These are phyloP conservation scores for Kluyveromyces sp. DNA, from an alignment of 1,139 yeast species.

Conservation along the genomic window DNA sequence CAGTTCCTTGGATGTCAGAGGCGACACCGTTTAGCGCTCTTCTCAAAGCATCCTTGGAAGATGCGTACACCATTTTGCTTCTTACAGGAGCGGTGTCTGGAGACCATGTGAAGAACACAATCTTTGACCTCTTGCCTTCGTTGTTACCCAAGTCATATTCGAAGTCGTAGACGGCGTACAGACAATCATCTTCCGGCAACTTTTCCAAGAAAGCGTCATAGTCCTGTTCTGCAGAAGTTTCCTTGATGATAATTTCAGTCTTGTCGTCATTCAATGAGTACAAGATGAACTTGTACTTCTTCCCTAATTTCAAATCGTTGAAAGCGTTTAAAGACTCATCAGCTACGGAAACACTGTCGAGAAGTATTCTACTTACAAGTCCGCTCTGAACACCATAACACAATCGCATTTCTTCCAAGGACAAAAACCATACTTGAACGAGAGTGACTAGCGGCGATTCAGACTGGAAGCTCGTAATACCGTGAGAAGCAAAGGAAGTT, in stretches of 20 bases:
- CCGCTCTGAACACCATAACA: not conserved
- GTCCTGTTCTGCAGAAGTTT: slow-evolving; percentile 64
- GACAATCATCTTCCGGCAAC: slow-evolving; percentile 93
- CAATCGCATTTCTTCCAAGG: not conserved
- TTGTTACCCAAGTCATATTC: slow-evolving; percentile 85
- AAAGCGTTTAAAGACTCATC: slow-evolving; percentile 90
- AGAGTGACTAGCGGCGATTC: too few relatives aligned
- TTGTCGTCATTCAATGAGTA: slow-evolving; percentile 74
- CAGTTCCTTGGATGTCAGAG: slow-evolving; percentile 95
- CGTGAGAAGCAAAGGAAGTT: too few relatives aligned
- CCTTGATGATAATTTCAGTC: slow-evolving; percentile 85
- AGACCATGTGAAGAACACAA: slow-evolving; percentile 92
- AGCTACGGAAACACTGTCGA: slow-evolving; percentile 79
- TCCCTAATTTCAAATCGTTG: slow-evolving; percentile 93
- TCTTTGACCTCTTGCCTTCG: slow-evolving; percentile 95
- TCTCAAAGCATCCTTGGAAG: slow-evolving; percentile 95
- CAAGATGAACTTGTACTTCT: slow-evolving; percentile 77
- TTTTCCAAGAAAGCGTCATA: slow-evolving; percentile 81
- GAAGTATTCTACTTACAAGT: not conserved
- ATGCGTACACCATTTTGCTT: slow-evolving; percentile 95
- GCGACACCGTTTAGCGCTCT: slow-evolving; percentile 94
- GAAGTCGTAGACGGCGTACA: slow-evolving; percentile 94
- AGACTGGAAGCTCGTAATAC: too few relatives aligned
- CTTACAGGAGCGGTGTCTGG: slow-evolving; percentile 96
- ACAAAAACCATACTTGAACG: not conserved